These are phyloP conservation scores for Brasilioporus rufonigricans DNA, from an alignment of 768 basidiomycete species.

Conservation along the genomic window DNA sequence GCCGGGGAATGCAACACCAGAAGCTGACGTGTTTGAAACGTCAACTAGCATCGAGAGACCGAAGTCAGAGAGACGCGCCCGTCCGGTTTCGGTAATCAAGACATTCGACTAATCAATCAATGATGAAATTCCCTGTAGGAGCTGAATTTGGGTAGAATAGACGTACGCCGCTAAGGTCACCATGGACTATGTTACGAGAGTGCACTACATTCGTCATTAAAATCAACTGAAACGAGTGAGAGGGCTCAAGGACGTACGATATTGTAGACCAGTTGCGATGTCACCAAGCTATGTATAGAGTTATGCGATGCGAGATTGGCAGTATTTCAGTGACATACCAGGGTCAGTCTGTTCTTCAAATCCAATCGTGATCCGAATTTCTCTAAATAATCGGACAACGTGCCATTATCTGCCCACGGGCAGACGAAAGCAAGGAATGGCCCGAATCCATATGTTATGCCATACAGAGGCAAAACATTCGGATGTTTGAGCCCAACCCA, in stretches of 20 bases:
- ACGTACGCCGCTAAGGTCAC: conserved; percentile 39
- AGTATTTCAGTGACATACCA: conserved; percentile 10
- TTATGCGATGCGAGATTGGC: not conserved
- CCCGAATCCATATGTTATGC: conserved; percentile 26
- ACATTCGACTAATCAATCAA: conserved; percentile 18
- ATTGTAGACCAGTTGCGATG: conserved; percentile 22
- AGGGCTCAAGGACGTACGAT: conserved; percentile 10
- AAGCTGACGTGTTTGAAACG: conserved; percentile 2
- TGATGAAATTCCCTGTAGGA: not conserved
- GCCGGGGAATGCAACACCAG: conserved; percentile 15
- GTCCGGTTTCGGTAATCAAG: conserved; percentile 11
- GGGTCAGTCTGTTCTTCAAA: conserved; percentile 11
- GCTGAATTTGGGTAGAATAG: not conserved
- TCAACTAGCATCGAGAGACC: conserved; percentile 26
- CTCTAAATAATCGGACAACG: conserved; percentile 30
- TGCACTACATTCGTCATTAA: conserved; percentile 18
- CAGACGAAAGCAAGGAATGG: conserved; percentile 31
- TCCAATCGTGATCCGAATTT: conserved; percentile 7
- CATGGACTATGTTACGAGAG: conserved; percentile 32
- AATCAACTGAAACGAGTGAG: not conserved
- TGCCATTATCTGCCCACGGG: conserved; percentile 35
- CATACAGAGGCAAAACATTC: conserved; percentile 33
- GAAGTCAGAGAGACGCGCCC: conserved; percentile 30
- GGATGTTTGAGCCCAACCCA: conserved; percentile 29
- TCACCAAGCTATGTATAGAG: conserved; percentile 20